phyloP scores from a whole-genome alignment of 2,329 filamentous ascomycete genomes.

The Penicillium sp. region DNA sequence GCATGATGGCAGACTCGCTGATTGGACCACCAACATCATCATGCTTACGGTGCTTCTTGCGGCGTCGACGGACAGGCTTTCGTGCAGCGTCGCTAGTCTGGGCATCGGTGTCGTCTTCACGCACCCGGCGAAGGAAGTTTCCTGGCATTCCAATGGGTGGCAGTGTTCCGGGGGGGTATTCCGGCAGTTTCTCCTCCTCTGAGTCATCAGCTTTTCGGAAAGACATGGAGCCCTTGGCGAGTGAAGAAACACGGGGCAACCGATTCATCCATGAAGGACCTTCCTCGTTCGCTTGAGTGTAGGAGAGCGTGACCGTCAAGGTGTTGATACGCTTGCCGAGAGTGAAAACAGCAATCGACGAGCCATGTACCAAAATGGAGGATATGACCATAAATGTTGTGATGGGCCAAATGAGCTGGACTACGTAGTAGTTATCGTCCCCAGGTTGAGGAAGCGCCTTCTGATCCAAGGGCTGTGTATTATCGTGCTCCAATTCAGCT shows the following conservation, averaged over 20 bases:
- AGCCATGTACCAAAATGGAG: constrained; percentile 94
- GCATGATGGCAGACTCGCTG: constrained; percentile 84
- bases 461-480: constrained; percentile 69
- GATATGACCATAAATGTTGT: constrained; percentile 90
- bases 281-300: constrained; percentile 85
- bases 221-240: constrained; percentile 78
- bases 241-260: constrained; percentile 77
- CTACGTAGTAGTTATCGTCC: constrained; percentile 66
- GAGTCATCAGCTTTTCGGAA: constrained; percentile 66
- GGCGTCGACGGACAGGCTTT: constrained; percentile 32
- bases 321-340: constrained; percentile 98
- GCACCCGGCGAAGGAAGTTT: constrained; percentile 77
- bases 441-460: constrained; percentile 55
- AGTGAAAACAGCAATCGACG: constrained; percentile 97
- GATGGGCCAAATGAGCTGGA: constrained; percentile 92
- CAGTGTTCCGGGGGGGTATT: constrained; percentile 68
- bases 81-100: constrained; percentile 58
- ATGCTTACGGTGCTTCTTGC: constrained; percentile 64
- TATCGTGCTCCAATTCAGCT: constrained; percentile 79
- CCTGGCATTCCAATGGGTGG: constrained; percentile 70
- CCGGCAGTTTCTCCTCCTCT: constrained; percentile 57
- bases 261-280: constrained; percentile 94
- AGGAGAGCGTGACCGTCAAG: constrained; percentile 90
- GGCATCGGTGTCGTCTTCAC: constrained; percentile 67
- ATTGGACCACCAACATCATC: constrained; percentile 87